These are phyloP conservation scores for Fusarium sp. DNA, from an alignment of 2,329 filamentous ascomycete species.

Conservation along the genomic window DNA sequence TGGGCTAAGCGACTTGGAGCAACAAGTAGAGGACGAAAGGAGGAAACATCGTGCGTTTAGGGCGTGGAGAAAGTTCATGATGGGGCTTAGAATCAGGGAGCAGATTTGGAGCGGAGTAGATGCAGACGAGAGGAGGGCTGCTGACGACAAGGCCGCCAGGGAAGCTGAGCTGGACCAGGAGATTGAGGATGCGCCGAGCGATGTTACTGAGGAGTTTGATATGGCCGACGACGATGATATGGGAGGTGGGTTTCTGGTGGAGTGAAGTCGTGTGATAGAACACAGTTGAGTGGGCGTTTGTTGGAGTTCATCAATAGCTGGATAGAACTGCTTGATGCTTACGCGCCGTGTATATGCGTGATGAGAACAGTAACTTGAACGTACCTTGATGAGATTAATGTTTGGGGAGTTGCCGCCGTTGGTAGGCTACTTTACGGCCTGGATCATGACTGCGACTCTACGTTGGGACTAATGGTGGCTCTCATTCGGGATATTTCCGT, in stretches of 20 bases:
- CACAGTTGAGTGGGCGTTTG: neutral
- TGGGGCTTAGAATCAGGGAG: constrained; percentile 80
- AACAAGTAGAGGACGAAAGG: constrained; percentile 74
- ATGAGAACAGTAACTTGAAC: neutral
- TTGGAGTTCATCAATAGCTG: neutral
- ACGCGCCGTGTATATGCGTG: neutral
- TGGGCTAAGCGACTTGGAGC: constrained; percentile 74
- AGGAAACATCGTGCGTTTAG: constrained; percentile 79
- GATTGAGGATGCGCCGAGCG: constrained; percentile 52
- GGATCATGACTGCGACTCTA: neutral
- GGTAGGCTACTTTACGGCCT: neutral
- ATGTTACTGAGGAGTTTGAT: constrained; percentile 58
- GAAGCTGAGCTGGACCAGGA: constrained; percentile 52
- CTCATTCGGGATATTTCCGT: neutral
- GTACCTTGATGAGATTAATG: neutral
- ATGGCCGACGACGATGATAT: constrained; percentile 57
- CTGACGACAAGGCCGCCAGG: constrained; percentile 51
- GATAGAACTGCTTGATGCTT: neutral
- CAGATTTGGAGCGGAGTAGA: constrained; percentile 73
- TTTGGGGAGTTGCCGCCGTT: neutral
- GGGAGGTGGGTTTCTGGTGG: constrained; percentile 59
- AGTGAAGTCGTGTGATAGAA: constrained; percentile 38
- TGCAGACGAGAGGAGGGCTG: constrained; percentile 57
- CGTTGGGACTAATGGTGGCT: neutral
- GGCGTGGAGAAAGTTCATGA: constrained; percentile 76